Evolutionary conservation across 805 yeast species (phyloP), one percentile per base, ranked within the genome.

Genomic region (Pichia californica): DNA sequence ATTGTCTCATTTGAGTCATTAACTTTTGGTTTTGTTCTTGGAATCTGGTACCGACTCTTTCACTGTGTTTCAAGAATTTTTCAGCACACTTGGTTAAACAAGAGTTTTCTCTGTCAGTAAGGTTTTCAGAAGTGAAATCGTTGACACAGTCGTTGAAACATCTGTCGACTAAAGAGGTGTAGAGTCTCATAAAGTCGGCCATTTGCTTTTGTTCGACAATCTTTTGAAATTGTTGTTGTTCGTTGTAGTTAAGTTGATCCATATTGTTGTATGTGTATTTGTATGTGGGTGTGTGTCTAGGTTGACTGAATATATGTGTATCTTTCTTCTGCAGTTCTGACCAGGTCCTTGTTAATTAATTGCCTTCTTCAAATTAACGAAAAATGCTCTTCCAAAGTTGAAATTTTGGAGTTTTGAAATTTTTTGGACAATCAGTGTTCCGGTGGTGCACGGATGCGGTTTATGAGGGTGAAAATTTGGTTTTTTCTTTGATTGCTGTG

Each of bases 81-180:
- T 91, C 98, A 39, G 96, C 83, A 67, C 99, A 93, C 67, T 84
- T 85, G 73, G 79, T 72, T 50, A 93, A 77, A 70, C 99, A 93
- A 21, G 79, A 59, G 52, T 79, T 80, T 68, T 93, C 99, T 72
- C 84, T 87, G 58, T 79, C 66, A 50, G 95, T 81, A 62, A 93
- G 76, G 61, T 80, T 79, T 62, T 83, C 81, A 34, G 98, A 88
- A 46, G 99, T 93, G 79, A 93, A 91, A 67, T 93, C 99, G 66
- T 89, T 91, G 63, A 93, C 96, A 72, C 99, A 93, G 70, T 93
- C 98, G 48, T 79, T 79, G 73, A 93, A 93, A 73, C 99, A 93
- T 73, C 95, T 84, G 68, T 91, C 94, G 42, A 93, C 98, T 57
- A 93, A 77, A 63, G 84, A 83, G 52, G 98, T 88, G 77, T 93